Evolutionary conservation across 1,284 basidiomycete species (phyloP).

Genomic region (Apiotrichum brassicae): DNA sequence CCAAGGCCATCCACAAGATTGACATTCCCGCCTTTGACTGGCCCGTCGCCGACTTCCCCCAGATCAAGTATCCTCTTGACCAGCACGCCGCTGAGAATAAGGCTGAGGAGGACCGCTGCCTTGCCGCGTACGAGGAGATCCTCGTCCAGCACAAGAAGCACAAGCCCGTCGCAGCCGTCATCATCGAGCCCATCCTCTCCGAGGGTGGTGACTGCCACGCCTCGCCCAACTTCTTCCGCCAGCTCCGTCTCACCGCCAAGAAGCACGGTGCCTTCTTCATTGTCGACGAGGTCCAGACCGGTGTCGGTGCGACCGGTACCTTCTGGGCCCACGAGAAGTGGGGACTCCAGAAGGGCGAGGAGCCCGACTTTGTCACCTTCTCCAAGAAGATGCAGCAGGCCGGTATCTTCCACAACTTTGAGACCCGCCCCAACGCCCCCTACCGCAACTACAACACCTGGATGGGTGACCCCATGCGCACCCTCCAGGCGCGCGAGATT

Average conservation of each 20-base stretch:
- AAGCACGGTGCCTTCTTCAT: constrained; percentile 53
- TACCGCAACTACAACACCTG: constrained; percentile 50
- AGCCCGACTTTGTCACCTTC: constrained; percentile 54
- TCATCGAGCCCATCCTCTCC: constrained; percentile 55
- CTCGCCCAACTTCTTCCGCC: constrained; percentile 51
- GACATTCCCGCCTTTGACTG: constrained; percentile 56
- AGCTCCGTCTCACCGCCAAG: constrained; percentile 49
- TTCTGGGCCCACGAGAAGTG: constrained; percentile 57
- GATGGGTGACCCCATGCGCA: constrained; percentile 51
- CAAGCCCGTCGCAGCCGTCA: constrained; percentile 52
- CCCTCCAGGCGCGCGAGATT: constrained; percentile 51
- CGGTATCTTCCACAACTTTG: constrained; percentile 51
- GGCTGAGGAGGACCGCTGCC: constrained; percentile 39
- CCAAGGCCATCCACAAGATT: constrained; percentile 53
- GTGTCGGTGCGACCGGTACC: constrained; percentile 52
- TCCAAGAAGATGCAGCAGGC: constrained; percentile 52
- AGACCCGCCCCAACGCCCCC: constrained; percentile 49
- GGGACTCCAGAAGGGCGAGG: constrained; percentile 46
- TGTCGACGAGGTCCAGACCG: constrained; percentile 53
- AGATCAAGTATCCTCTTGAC: constrained; percentile 52
- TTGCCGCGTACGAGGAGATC: constrained; percentile 40
- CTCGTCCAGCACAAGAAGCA: constrained; percentile 41
- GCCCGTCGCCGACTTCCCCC: constrained; percentile 52
- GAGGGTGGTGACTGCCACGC: constrained; percentile 56
- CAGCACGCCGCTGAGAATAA: constrained; percentile 47